Conservation (phyloP, 441 rosid genomes). For the Melastoma candidum region DNA sequence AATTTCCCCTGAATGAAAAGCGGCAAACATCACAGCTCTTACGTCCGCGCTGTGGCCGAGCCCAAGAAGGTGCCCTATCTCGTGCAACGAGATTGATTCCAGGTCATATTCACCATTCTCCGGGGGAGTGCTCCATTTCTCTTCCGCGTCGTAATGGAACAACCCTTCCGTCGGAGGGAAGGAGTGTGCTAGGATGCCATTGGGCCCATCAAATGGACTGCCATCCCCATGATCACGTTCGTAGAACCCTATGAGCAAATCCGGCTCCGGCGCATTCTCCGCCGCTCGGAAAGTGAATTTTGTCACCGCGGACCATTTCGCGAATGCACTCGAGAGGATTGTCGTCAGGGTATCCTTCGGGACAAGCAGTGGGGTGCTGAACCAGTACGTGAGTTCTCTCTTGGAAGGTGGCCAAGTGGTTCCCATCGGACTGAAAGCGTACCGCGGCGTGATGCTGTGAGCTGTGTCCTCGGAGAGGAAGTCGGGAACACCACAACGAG, state of each 20-base stretch:
- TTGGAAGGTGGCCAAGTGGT: constrained; percentile 16
- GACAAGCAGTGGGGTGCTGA: constrained; percentile 4
- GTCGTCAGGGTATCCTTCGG: background rate
- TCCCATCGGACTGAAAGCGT: constrained; percentile 10
- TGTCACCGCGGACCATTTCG: constrained; percentile 15
- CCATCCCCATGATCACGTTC: no score
- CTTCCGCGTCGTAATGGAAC: no score
- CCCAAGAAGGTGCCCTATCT: no score
- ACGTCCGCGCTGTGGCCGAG: no score
- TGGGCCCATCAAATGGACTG: background rate
- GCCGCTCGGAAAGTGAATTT: constrained; percentile 16
- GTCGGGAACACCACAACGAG: constrained; percentile 27
- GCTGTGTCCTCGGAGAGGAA: constrained; percentile 3
- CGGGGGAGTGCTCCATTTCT: no score
- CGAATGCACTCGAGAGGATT: constrained; percentile 18
- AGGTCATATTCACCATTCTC: no score
- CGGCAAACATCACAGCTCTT: no score
- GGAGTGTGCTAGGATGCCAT: no score
- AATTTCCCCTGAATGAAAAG: no score
- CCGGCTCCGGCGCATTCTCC: background rate
- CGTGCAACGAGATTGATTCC: no score
- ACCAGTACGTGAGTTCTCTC: constrained; percentile 16
- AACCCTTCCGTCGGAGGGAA: no score
- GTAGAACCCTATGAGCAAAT: no score
- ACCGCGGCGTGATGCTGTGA: background rate